phyloP scores from a whole-genome alignment of 2,329 filamentous ascomycete species.

The Hirsutella rhossiliensis region DNA sequence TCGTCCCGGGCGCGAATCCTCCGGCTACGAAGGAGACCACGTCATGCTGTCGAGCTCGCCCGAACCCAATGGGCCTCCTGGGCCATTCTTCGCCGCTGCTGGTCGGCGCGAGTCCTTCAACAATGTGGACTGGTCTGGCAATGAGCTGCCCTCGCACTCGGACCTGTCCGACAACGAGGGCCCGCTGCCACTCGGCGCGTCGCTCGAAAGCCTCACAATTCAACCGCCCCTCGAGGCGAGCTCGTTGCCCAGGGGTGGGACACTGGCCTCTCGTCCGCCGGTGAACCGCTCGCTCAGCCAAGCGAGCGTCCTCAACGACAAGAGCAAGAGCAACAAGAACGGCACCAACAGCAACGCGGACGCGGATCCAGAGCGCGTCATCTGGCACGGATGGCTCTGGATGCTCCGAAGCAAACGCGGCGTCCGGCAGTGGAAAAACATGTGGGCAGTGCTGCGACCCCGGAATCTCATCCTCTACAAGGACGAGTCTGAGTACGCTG shows the following conservation, averaged over 20 bases:
- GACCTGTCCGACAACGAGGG: constrained; percentile 69
- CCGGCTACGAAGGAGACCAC: constrained; percentile 23
- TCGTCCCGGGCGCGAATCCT: constrained; percentile 3
- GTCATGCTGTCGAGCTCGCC: constrained; percentile 49
- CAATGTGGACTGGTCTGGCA: constrained; percentile 52
- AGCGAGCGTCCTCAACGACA: constrained; percentile 33
- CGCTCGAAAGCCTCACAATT: constrained; percentile 36
- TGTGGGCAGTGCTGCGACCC: constrained; percentile 84
- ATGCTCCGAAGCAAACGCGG: constrained; percentile 73
- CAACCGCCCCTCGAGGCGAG: constrained; percentile 19
- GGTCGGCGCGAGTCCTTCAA: constrained; percentile 47
- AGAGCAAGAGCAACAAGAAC: constrained; percentile 2
- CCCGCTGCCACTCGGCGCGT: constrained; percentile 34
- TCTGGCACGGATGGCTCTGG: constrained; percentile 86
- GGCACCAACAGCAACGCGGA: constrained; percentile 22
- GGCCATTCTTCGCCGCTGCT: constrained; percentile 19
- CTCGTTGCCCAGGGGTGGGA: constrained; percentile 12
- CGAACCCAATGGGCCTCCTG: constrained; percentile 32
- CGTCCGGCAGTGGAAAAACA: constrained; percentile 84
- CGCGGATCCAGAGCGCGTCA: constrained; percentile 71
- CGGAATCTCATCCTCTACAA: constrained; percentile 89
- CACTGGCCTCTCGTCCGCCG: constrained; percentile 18
- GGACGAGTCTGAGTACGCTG: constrained; percentile 80
- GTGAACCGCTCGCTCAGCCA: constrained; percentile 48
- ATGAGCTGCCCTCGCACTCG: constrained; percentile 66